phyloP scores from a whole-genome alignment of 2,329 filamentous ascomycete species.

The Aspergillus floridensis region DNA sequence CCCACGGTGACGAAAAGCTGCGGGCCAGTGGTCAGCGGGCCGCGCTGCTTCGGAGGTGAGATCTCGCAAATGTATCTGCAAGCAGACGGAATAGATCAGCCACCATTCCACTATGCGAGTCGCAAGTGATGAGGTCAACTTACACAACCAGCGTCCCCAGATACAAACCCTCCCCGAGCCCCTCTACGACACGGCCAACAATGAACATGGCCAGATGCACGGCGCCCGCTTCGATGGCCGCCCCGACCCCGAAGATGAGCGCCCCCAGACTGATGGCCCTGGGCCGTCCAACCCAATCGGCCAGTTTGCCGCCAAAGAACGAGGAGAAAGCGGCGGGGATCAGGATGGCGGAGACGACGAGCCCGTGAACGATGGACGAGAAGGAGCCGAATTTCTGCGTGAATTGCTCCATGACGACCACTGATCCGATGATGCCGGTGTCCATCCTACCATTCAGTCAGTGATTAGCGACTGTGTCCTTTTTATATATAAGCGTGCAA shows the following conservation, averaged over 20 bases:
- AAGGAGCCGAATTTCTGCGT: slow-evolving; percentile 49
- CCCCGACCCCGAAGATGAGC: slow-evolving; percentile 54
- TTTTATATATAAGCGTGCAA: not conserved
- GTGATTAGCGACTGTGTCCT: not conserved
- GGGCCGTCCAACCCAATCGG: slow-evolving; percentile 52
- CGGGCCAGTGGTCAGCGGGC: slow-evolving; percentile 52
- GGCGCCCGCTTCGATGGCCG: slow-evolving; percentile 52
- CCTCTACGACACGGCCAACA: slow-evolving; percentile 54
- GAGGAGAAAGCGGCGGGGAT: slow-evolving; percentile 58
- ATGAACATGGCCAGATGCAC: slow-evolving; percentile 53
- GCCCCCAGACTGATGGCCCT: slow-evolving; percentile 51
- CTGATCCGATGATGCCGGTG: slow-evolving; percentile 58
- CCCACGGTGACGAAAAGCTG: slow-evolving; percentile 54
- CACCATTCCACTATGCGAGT: no score
- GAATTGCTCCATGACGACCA: slow-evolving; percentile 58
- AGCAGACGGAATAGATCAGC: no score
- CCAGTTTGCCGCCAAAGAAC: slow-evolving; percentile 56
- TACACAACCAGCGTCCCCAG: slow-evolving; percentile 54
- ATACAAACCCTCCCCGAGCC: slow-evolving; percentile 59
- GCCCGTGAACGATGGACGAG: slow-evolving; percentile 54
- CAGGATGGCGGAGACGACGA: slow-evolving; percentile 59
- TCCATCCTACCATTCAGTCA: slow-evolving; percentile 31
- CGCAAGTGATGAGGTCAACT: not conserved
- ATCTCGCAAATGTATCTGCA: slow-evolving; percentile 57
- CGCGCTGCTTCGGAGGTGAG: slow-evolving; percentile 51